Evolutionary conservation across 306 rosid genomes (phyloP), one percentile per base, ranked within the genome.

Genomic region (Cucurbita maxima): DNA sequence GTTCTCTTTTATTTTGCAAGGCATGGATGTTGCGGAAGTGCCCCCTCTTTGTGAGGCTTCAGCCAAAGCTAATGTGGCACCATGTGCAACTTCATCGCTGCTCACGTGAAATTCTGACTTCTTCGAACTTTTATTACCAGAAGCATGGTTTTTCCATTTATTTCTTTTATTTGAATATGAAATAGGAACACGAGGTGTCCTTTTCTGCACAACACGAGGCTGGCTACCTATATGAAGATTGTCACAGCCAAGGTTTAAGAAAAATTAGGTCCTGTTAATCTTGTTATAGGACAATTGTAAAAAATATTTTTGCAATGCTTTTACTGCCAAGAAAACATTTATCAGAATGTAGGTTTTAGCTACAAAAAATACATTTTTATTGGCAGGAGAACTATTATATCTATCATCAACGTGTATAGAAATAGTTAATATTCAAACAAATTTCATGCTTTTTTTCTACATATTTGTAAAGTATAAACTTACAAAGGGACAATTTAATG

Each of bases 131-230:
- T 77, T 83, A 77, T 67, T 51, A 30, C 88, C 87, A 3, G 84
- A 88, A 69, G 71, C 71, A 81, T 72, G 78, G 78, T 38, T 75
- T 81, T 83, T 75, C 73, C 60, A 11, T 70, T 79, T 77, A 73
- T 85, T 88, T 75, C 76, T 87, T 78, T 62, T 84, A 70, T 78
- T 71, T 50, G 79, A 79, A 82, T 79, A 79, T 58, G 85, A 77
- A 77, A 90, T 77, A 50, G 96, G 96, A 76, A 82, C 14, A 4
- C 96, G 91, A 50, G 96, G 94, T 40, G 96, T 90, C 83, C 96
- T 81, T 83, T 88, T 90, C 79, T 91, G 89, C 59, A 86, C 93
- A 67, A 75, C 96, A 75, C 87, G 93, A 81, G 91, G 96, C 85
- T 81, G 84, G 76, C 61, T 73, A 76, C 91, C 96, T 90, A 78